Conservation (phyloP, 805 yeast genomes). For the Sugiyamaella americana region DNA sequence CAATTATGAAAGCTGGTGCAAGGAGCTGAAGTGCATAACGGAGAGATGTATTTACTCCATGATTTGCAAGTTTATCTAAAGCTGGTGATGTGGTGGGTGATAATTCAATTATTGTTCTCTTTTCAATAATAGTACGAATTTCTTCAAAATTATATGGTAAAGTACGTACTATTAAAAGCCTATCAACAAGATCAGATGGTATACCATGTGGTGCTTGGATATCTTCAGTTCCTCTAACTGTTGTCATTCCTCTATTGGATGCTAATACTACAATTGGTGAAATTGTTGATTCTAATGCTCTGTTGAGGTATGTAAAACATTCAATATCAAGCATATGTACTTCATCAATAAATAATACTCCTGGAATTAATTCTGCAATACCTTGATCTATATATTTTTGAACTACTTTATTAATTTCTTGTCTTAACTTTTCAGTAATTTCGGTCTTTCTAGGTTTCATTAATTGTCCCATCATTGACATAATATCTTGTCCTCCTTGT, state of each 20-base stretch:
- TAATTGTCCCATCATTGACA: conserved; percentile 94
- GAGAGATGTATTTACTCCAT: conserved; percentile 73
- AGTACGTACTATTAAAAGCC: conserved; percentile 87
- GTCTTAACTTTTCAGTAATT: conserved; percentile 89
- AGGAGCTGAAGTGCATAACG: conserved; percentile 89
- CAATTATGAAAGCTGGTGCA: conserved; percentile 82
- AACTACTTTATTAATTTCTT: conserved; percentile 92
- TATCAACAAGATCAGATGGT: conserved; percentile 90
- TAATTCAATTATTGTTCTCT: conserved; percentile 74
- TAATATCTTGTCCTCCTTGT: conserved; percentile 92
- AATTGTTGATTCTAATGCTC: conserved; percentile 85
- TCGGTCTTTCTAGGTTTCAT: conserved; percentile 95
- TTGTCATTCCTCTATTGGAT: conserved; percentile 89
- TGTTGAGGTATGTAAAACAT: conserved; percentile 89
- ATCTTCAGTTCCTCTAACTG: conserved; percentile 84
- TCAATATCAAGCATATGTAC: conserved; percentile 98
- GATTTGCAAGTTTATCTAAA: conserved; percentile 61
- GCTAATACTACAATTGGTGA: conserved; percentile 96
- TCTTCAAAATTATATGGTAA: conserved; percentile 82
- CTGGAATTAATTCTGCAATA: conserved; percentile 95
- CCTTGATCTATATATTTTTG: conserved; percentile 97
- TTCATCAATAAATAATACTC: conserved; percentile 96
- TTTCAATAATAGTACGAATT: conserved; percentile 71
- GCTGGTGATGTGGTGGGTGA: conserved; percentile 64
- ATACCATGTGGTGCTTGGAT: conserved; percentile 89